These are phyloP conservation scores for Thraustotheca clavata DNA, from an alignment of 352 stramenopile species.

Conservation along the genomic window DNA sequence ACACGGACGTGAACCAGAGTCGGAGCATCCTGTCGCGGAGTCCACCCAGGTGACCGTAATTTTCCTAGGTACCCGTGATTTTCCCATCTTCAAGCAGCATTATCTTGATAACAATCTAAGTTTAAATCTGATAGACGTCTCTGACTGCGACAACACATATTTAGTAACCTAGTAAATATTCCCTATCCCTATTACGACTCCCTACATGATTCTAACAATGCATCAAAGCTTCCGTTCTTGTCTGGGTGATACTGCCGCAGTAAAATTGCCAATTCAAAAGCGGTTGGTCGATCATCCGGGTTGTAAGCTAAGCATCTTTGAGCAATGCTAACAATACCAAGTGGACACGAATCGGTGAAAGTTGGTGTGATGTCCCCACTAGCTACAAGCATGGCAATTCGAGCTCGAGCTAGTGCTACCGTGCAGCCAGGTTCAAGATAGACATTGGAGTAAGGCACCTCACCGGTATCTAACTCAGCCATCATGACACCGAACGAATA, in stretches of 20 bases:
- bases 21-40: too few species aligned
- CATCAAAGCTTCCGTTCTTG: conserved; percentile 2
- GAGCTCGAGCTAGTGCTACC: background rate
- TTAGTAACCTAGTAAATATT: too few species aligned
- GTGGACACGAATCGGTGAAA: background rate
- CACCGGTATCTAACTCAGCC: conserved; percentile 51
- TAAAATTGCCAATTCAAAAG: conserved; percentile 28
- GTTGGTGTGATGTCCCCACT: background rate
- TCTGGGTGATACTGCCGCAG: conserved; percentile 18
- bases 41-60: too few species aligned
- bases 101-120: too few species aligned
- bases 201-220: background rate
- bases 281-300: conserved; percentile 3
- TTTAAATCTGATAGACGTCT: too few species aligned
- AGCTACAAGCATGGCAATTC: conserved; percentile 13
- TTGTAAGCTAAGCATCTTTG: background rate
- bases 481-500: conserved; percentile 69
- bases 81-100: too few species aligned
- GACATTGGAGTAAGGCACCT: conserved; percentile 11
- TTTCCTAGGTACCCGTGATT: too few species aligned
- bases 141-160: too few species aligned
- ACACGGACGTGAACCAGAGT: too few species aligned
- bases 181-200: too few species aligned
- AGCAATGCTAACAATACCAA: conserved; percentile 7
- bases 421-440: background rate